Conservation (phyloP, 1,284 basidiomycete species). For the Earliella scabrosa region DNA sequence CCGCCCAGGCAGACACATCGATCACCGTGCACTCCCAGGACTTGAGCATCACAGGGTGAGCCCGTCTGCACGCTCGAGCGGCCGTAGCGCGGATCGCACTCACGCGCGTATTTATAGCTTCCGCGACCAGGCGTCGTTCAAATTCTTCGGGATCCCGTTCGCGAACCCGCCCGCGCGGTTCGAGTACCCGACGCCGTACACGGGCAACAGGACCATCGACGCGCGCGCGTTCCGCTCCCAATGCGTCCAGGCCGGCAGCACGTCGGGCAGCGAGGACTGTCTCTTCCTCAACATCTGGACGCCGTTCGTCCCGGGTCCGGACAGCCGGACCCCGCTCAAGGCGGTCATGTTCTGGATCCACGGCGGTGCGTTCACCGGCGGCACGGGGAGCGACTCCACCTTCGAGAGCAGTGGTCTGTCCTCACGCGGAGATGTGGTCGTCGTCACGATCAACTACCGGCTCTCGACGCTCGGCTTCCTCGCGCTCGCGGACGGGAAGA, state of each 20-base stretch:
- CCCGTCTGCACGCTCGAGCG: neutral
- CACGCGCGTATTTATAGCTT: constrained; percentile 24
- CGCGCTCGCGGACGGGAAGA: constrained; percentile 39
- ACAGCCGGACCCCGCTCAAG: constrained; percentile 33
- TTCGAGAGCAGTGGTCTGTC: constrained; percentile 40
- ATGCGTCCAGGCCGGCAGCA: constrained; percentile 34
- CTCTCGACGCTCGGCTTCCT: constrained; percentile 48
- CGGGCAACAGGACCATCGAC: constrained; percentile 31
- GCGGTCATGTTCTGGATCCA: constrained; percentile 51
- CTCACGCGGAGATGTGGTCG: constrained; percentile 48
- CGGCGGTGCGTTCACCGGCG: constrained; percentile 52
- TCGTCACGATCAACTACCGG: constrained; percentile 53
- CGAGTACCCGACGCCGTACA: constrained; percentile 36
- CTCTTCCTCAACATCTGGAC: constrained; percentile 51
- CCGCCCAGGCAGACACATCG: constrained; percentile 23
- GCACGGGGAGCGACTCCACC: constrained; percentile 29
- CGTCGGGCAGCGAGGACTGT: constrained; percentile 40
- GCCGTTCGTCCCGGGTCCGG: constrained; percentile 36
- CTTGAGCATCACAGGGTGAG: constrained; percentile 33
- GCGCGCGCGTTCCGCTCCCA: constrained; percentile 37
- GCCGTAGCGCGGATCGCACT: neutral
- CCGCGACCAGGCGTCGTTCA: constrained; percentile 40
- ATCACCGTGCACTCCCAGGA: constrained; percentile 28
- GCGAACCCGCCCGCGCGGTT: constrained; percentile 37
- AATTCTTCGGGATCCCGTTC: constrained; percentile 42